Base-by-base conservation (phyloP, 2,329 filamentous ascomycete genomes). In the Gnomoniopsis sp. region DNA sequence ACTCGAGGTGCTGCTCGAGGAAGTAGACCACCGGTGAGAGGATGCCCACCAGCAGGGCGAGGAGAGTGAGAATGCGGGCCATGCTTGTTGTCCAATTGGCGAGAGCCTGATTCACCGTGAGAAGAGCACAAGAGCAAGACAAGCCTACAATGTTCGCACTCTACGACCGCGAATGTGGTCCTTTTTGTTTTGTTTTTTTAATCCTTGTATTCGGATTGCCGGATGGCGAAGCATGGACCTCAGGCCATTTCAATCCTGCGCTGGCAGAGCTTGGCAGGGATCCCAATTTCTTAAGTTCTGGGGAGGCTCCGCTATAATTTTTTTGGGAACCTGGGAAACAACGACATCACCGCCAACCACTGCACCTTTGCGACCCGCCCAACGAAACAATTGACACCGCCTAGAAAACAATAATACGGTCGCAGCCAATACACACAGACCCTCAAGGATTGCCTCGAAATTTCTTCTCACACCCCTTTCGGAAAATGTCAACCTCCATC, bases 1-100 rank as follows among this genome's bases (percentile, higher is more conserved):
- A 74, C 62, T 84, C 77, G 58, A 85, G 75, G 72, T 83, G 82
- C 66, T 79, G 77, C 71, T 88, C 85, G 44, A 86, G 70, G 60
- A 81, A 66, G 72, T 82, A 82, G 66, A 81, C 75, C 56, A 85
- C 65, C 8, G 81, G 78, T 14, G 79, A 75, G 55, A 88, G 70
- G 62, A 86, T 67, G 57, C 79, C 84, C 53, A 85, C 72, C 49
- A 85, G 65, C 55, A 86, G 66, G 52, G 79, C 80, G 62, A 87
- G 66, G 64, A 82, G 69, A 62, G 74, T 77, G 62, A 84, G 73
- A 60, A 79, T 69, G 58, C 72, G 71, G 65, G 63, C 62, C 58
- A 60, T 62, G 21, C n/a, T 41, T 19, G 6, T 52, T 38, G n/a
- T 43, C 19, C 21, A 6, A 22, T 26, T 23, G 7, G 41, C 15